A percentile compares a stretch with the other conserved stretches of the same genome.
Evolutionary conservation across 805 yeast species (phyloP).

Genomic region (Candida anglica): DNA sequence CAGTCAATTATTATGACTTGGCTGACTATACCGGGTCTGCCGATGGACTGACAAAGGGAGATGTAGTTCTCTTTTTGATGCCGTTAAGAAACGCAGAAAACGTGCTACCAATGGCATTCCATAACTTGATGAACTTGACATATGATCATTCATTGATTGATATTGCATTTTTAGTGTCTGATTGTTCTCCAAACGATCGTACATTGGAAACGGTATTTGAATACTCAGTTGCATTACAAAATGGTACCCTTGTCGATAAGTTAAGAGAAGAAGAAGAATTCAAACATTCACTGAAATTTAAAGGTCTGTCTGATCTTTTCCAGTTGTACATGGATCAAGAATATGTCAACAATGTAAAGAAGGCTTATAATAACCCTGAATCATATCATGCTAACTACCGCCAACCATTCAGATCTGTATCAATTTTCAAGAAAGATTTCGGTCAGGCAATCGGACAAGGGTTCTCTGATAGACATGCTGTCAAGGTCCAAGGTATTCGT

Average conservation of each 20-base stretch:
- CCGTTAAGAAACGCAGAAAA: constrained; percentile 78
- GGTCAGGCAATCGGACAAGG: constrained; percentile 93
- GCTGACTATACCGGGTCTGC: constrained; percentile 51
- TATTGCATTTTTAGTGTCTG: constrained; percentile 75
- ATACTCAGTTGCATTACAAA: constrained; percentile 63
- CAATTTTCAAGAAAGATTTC: constrained; percentile 77
- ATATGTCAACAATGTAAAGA: constrained; percentile 53
- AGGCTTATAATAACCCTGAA: constrained; percentile 60
- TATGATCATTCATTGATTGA: constrained; percentile 80
- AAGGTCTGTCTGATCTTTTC: constrained; percentile 61
- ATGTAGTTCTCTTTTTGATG: constrained; percentile 63
- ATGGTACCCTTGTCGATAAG: constrained; percentile 55
- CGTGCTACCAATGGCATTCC: constrained; percentile 78
- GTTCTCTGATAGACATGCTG: constrained; percentile 81
- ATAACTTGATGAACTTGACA: constrained; percentile 80
- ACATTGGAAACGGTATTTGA: constrained; percentile 65
- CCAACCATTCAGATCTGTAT: constrained; percentile 72
- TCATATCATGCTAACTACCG: constrained; percentile 54
- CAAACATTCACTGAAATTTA: constrained; percentile 27
- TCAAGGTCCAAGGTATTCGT: constrained; percentile 80
- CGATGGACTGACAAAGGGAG: constrained; percentile 49
- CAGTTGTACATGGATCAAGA: constrained; percentile 63
- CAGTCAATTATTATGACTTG: constrained; percentile 62
- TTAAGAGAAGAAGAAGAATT: constrained; percentile 41
- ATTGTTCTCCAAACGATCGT: constrained; percentile 64